A percentile compares a stretch with the other conserved stretches of the same genome.
These are phyloP conservation scores for Trametes sanguinea DNA, from an alignment of 768 basidiomycete species.

Conservation along the genomic window DNA sequence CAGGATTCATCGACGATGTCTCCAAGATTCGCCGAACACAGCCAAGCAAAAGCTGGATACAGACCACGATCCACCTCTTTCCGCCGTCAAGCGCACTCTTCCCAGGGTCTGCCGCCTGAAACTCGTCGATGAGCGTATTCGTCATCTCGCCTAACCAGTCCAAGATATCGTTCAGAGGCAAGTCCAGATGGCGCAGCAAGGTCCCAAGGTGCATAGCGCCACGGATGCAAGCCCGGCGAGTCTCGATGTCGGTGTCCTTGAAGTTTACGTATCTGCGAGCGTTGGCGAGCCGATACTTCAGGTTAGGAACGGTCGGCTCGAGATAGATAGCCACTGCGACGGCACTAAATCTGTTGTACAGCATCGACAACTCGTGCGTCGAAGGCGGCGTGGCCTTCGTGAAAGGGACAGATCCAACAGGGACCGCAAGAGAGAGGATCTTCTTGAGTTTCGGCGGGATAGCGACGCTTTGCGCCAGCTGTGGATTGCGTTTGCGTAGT, in stretches of 20 bases:
- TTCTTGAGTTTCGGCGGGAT: slow-evolving; percentile 56
- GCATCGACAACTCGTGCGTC: slow-evolving; percentile 62
- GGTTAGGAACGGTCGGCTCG: slow-evolving; percentile 50
- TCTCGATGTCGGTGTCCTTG: slow-evolving; percentile 58
- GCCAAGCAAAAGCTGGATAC: slow-evolving; percentile 57
- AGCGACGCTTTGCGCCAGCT: slow-evolving; percentile 25
- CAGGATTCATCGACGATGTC: slow-evolving; percentile 41
- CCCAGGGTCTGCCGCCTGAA: slow-evolving; percentile 35
- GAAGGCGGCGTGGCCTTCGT: slow-evolving; percentile 53
- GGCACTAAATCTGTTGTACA: slow-evolving; percentile 81
- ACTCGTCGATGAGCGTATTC: slow-evolving; percentile 55
- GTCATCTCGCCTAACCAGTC: slow-evolving; percentile 69
- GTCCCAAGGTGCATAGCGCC: slow-evolving; percentile 72
- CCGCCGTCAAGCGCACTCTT: slow-evolving; percentile 15
- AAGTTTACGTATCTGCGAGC: slow-evolving; percentile 71
- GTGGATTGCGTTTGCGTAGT: slow-evolving; percentile 24
- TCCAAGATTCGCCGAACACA: slow-evolving; percentile 55
- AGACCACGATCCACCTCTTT: slow-evolving; percentile 35
- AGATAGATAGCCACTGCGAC: slow-evolving; percentile 71
- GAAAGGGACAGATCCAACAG: slow-evolving; percentile 70
- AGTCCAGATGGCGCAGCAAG: slow-evolving; percentile 54
- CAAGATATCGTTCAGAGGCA: slow-evolving; percentile 54
- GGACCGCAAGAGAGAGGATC: slow-evolving; percentile 69
- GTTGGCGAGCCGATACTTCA: slow-evolving; percentile 57
- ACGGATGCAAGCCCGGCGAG: slow-evolving; percentile 71